These are phyloP conservation scores for Guyanaporus albipodus DNA, from an alignment of 768 basidiomycete genomes.

Conservation along the genomic window DNA sequence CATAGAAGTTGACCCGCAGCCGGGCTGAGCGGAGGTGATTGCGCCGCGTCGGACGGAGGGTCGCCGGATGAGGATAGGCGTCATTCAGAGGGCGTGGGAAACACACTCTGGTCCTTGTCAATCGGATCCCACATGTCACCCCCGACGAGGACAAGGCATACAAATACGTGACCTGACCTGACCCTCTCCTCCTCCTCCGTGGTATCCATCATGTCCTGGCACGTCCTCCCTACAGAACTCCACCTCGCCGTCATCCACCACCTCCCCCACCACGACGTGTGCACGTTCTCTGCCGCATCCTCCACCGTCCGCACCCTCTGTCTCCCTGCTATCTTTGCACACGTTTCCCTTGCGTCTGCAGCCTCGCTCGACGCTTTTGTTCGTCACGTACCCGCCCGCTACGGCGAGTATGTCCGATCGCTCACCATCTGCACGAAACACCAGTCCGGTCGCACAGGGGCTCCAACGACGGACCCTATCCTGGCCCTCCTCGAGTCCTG, in stretches of 20 bases:
- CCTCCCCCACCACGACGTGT: conserved; percentile 43
- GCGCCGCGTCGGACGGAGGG: conserved; percentile 27
- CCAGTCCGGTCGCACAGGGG: conserved; percentile 31
- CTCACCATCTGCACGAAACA: conserved; percentile 43
- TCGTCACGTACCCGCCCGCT: conserved; percentile 51
- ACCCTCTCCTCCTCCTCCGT: too few relatives aligned
- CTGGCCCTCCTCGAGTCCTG: conserved; percentile 48
- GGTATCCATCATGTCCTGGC: conserved; percentile 38
- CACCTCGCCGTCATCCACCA: conserved; percentile 52
- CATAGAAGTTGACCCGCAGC: background rate
- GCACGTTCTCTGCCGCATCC: conserved; percentile 47
- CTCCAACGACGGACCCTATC: conserved; percentile 43
- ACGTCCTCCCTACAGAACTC: conserved; percentile 61
- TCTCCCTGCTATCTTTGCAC: conserved; percentile 57
- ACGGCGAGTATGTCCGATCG: conserved; percentile 47
- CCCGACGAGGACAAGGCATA: conserved; percentile 15
- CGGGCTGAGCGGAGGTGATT: conserved; percentile 15
- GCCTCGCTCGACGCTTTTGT: conserved; percentile 50
- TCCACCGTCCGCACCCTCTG: conserved; percentile 49
- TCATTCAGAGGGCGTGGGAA: conserved; percentile 18
- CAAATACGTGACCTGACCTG: conserved; percentile 1
- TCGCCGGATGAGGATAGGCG: conserved; percentile 13
- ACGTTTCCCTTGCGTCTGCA: conserved; percentile 45
- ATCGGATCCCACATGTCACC: conserved; percentile 18
- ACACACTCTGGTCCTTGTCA: conserved; percentile 14